Base-by-base conservation (phyloP, 2,329 filamentous ascomycete genomes). In the Gremmenia infestans region DNA sequence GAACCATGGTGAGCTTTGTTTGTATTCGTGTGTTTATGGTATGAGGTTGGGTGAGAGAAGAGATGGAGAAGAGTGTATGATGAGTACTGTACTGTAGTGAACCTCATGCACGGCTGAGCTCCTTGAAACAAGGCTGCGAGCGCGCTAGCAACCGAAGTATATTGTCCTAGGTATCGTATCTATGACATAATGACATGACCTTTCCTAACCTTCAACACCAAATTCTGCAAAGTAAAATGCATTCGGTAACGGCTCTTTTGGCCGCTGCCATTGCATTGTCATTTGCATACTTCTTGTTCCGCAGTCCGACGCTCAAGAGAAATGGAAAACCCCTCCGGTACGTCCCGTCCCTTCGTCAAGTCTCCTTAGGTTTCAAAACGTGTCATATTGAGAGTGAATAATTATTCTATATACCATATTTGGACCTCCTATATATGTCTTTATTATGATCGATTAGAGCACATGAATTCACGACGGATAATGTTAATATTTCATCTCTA, bases 1-100 rank as follows among this genome's bases (percentile, higher is more conserved):
- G 76, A 43, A 77, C 72, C 74, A 79, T 80, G 48, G 56, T 63
- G 57, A 40, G 15, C n/a, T 46, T 32, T 25, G 46, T 5, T 12
- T 19, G 43, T 17, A 22, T 47, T 23, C 22, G 37, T 32, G 35
- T 32, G 28, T 9, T 32, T 32, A 4, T 14, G 32, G 19, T 19
- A 35, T 32, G 32, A 17, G 22, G 32, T 36, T n/a, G 15, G 14
- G 17, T 37, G 28, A n/a, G 46, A 32, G 7, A 35, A 40, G 28
- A 25, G 32, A 49, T 35, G 53, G 48, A 52, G 51, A 37, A 36
- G 39, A 32, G 23, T 17, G 23, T 17, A 39, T 28, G 15, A 45
- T 32, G 28, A 54, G 42, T 42, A 17, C 12, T n/a, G 9, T n/a
- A 17, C 11, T 17, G 22, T 22, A 15, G 19, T 19, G 15, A 22